Evolutionary conservation across 2,329 filamentous ascomycete genomes (phyloP).

Genomic region (Cladosporium sp.): DNA sequence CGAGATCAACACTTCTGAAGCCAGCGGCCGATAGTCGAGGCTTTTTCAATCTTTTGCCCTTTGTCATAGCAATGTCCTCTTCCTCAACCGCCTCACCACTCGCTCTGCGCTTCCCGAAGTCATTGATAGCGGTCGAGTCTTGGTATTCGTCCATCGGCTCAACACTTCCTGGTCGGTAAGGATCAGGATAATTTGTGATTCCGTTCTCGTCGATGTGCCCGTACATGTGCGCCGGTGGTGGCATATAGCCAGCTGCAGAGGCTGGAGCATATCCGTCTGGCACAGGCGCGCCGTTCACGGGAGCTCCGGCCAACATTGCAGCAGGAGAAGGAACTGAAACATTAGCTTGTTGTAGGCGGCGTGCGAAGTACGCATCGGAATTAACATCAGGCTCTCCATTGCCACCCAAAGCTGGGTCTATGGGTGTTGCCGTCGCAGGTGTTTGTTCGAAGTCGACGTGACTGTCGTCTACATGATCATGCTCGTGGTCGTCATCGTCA

Average conservation of each 20-base stretch:
- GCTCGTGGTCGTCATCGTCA: slow-evolving; percentile 41
- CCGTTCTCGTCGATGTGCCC: slow-evolving; percentile 19
- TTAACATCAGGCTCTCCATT: slow-evolving; percentile 20
- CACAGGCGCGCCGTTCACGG: slow-evolving; percentile 7
- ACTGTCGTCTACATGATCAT: slow-evolving; percentile 30
- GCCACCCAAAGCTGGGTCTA: slow-evolving; percentile 33
- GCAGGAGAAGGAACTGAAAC: slow-evolving; percentile 25
- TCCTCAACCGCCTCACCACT: slow-evolving; percentile 22
- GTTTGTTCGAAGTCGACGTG: slow-evolving; percentile 41
- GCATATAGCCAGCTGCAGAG: slow-evolving; percentile 19
- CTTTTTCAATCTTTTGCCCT: slow-evolving; percentile 31
- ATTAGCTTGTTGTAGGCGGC: slow-evolving; percentile 28
- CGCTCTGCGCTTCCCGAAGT: slow-evolving; percentile 19
- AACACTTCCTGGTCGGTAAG: slow-evolving; percentile 30
- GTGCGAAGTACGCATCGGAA: slow-evolving; percentile 25
- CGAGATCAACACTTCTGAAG: slow-evolving; percentile 29
- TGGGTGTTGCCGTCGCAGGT: slow-evolving; percentile 27
- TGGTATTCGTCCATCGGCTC: slow-evolving; percentile 28
- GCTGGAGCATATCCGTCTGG: slow-evolving; percentile 31
- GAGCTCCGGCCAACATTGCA: slow-evolving; percentile 27
- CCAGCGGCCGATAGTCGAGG: slow-evolving; percentile 30
- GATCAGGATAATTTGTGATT: slow-evolving; percentile 12
- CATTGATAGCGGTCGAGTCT: slow-evolving; percentile 15
- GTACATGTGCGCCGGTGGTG: slow-evolving; percentile 29
- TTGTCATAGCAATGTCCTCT: slow-evolving; percentile 36